These are phyloP conservation scores for Prunus kanzakura DNA, from an alignment of 306 rosid species.

Conservation along the genomic window DNA sequence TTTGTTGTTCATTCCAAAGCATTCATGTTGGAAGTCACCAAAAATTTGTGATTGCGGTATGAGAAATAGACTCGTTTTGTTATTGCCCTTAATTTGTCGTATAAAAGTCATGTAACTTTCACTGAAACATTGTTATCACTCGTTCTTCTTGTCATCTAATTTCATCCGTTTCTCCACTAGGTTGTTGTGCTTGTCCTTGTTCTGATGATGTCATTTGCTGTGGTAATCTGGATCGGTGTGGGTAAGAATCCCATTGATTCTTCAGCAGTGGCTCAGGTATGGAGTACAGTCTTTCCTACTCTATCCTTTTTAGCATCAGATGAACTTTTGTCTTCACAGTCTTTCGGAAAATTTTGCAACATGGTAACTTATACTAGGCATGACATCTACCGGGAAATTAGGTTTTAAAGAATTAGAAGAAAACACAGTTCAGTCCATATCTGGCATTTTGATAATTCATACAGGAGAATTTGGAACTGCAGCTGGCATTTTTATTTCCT, in stretches of 20 bases:
- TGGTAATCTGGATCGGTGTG: slow-evolving; percentile 54
- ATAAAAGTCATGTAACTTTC: not conserved
- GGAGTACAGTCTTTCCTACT: not conserved
- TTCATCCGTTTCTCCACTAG: slow-evolving; percentile 38
- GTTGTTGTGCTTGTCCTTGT: slow-evolving; percentile 43
- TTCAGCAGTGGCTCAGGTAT: slow-evolving; percentile 54
- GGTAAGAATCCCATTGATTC: slow-evolving; percentile 52
- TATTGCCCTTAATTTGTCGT: not conserved
- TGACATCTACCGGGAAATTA: not conserved
- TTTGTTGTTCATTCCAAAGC: slow-evolving; percentile 55
- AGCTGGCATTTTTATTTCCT: not conserved
- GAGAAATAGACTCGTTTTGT: slow-evolving; percentile 1
- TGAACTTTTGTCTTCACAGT: not conserved
- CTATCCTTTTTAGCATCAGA: slow-evolving; percentile 1
- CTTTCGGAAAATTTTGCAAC: not conserved
- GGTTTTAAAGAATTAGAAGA: slow-evolving; percentile 6
- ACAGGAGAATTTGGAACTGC: not conserved
- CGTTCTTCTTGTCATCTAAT: slow-evolving; percentile 16
- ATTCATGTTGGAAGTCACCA: slow-evolving; percentile 60
- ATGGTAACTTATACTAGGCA: not conserved
- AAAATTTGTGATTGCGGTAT: slow-evolving; percentile 58
- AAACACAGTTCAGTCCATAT: not conserved
- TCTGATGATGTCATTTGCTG: slow-evolving; percentile 46
- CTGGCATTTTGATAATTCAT: slow-evolving; percentile 1
- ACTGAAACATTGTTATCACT: not conserved